Evolutionary conservation across 441 rosid species (phyloP), one percentile per base, ranked within the genome.

Genomic region (Kokia cookei): DNA sequence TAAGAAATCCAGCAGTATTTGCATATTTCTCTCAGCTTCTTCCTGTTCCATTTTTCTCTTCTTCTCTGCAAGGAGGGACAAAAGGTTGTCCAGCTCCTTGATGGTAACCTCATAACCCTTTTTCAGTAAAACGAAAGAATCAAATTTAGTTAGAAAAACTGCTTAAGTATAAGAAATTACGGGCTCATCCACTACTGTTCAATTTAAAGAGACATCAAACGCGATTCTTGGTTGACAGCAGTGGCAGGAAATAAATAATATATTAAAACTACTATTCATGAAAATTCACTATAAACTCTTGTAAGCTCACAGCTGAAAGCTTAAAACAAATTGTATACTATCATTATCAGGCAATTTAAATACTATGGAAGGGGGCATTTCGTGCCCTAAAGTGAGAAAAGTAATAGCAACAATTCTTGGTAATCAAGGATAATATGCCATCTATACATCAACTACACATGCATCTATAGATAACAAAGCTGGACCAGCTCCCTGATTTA

Each of bases 11-110:
- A 96, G 71, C 51, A 96, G 86, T 82, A 96, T 91, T 86, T 96
- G 98, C 99, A 93, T 96, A 85, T 93, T 96, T 83, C 97, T 90
- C 86, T 93, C 99, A 64, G 97, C 92, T 85, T 92, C 98, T 85
- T 96, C 99, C 83, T 96, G 98, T 75, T 96, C 98, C 93, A 90
- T 90, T 85, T 96, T 96, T 47, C 93, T 91, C 88, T 92, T 96
- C 90, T 82, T 96, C 86, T 96, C 98, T 19, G 90, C 81, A 40
- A 96, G 97, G 75, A 93, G 79, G 26, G 87, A 54, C 79, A 90
- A 82, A 58, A 96, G 94, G 80, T 53, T 79, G 71, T 91, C 98
- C 77, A 96, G 81, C 75, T 93, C 99, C 88, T 96, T 93, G 65
- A 93, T 85, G 24, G 99, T 88, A 78, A 93, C 88, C 76, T 87